Evolutionary conservation across 2,329 filamentous ascomycete species (phyloP).

Genomic region (Epicoccum sorghinum): DNA sequence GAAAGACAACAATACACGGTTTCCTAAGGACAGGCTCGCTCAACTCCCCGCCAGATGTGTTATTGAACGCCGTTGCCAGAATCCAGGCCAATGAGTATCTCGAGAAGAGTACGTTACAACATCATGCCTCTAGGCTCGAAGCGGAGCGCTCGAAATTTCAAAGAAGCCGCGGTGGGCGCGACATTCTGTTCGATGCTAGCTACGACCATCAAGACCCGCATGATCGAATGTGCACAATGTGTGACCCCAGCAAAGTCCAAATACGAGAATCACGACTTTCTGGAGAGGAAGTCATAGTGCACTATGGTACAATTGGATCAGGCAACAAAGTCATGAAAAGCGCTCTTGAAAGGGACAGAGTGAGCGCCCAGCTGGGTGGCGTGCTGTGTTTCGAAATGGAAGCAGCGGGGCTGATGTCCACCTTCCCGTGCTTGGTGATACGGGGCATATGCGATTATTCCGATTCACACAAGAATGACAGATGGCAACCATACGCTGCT

Average conservation of each 20-base stretch:
- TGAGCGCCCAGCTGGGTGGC: not conserved
- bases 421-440: slow-evolving; percentile 4
- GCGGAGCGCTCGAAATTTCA: no score
- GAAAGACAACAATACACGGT: slow-evolving; percentile 9
- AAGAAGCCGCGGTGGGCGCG: slow-evolving; percentile 2
- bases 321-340: slow-evolving; percentile 13
- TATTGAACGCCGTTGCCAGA: no score
- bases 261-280: not conserved
- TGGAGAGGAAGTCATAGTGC: not conserved
- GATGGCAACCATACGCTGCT: slow-evolving; percentile 6
- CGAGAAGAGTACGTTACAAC: no score
- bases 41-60: slow-evolving; percentile 20
- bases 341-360: slow-evolving; percentile 14
- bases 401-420: slow-evolving; percentile 8
- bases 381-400: slow-evolving; percentile 13
- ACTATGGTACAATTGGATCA: slow-evolving; percentile 15
- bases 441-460: slow-evolving; percentile 12
- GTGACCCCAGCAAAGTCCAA: not conserved
- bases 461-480: slow-evolving; percentile 7
- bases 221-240: not conserved
- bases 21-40: slow-evolving; percentile 14
- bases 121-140: no score
- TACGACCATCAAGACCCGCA: slow-evolving; percentile 2
- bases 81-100: no score
- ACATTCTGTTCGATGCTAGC: slow-evolving; percentile 5